Conservation (phyloP, 192 early-diverging fungal genomes). For the Lobosporangium transversale region DNA sequence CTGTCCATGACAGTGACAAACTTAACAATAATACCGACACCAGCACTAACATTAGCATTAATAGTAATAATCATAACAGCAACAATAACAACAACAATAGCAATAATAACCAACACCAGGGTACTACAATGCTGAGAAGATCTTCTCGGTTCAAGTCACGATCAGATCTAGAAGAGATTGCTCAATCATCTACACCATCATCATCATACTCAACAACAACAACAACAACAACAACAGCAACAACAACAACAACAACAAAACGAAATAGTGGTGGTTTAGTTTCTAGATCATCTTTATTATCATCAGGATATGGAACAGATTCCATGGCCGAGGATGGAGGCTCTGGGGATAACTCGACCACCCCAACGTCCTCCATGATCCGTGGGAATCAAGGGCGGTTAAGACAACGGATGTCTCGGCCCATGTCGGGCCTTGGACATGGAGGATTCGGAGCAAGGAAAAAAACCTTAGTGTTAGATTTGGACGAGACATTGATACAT, state of each 20-base stretch:
- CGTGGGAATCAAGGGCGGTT: constrained; percentile 16
- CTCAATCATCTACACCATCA: constrained; percentile 21
- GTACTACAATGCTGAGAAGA: constrained; percentile 30
- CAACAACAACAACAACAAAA: constrained; percentile 2
- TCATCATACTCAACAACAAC: neutral
- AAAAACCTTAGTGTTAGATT: constrained; percentile 76
- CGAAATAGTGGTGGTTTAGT: neutral
- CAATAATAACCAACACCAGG: constrained; percentile 15
- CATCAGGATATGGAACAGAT: constrained; percentile 43
- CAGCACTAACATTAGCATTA: constrained; percentile 5
- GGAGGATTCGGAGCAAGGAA: constrained; percentile 37
- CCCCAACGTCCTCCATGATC: neutral
- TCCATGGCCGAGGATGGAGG: constrained; percentile 49
- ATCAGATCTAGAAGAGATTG: constrained; percentile 48
- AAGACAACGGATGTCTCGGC: constrained; percentile 34
- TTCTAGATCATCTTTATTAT: neutral
- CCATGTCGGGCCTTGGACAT: constrained; percentile 31
- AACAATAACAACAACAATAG: constrained; percentile 1
- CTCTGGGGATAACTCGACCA: constrained; percentile 41
- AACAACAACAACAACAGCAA: neutral
- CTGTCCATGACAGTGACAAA: neutral
- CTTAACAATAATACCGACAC: neutral
- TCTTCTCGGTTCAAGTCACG: constrained; percentile 49
- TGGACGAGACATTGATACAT: constrained; percentile 90
- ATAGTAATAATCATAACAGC: constrained; percentile 8